Evolutionary conservation across 306 rosid genomes (phyloP).

Genomic region (Acacia confusa): DNA sequence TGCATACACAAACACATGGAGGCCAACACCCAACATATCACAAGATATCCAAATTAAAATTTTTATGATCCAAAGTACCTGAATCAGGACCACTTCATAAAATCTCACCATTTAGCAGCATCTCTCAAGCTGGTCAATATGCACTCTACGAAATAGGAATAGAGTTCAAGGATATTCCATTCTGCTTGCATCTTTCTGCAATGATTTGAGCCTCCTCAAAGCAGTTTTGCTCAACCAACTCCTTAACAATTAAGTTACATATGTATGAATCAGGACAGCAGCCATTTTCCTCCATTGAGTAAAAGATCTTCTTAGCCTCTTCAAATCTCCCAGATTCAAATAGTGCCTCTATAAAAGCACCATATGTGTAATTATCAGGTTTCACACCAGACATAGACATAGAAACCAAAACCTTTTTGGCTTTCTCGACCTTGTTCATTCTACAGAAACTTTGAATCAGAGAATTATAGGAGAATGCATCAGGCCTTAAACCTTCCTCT

Average conservation of each 20-base stretch:
- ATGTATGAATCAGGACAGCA: conserved; percentile 61
- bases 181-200: conserved; percentile 45
- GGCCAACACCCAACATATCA: background rate
- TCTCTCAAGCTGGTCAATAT: conserved; percentile 6
- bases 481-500: conserved; percentile 66
- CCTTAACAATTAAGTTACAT: conserved; percentile 53
- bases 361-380: conserved; percentile 66
- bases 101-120: conserved; percentile 14
- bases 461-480: conserved; percentile 63
- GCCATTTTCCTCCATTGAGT: conserved; percentile 63
- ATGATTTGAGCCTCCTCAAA: conserved; percentile 53
- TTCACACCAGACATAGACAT: conserved; percentile 60
- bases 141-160: conserved; percentile 30
- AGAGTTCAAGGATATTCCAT: conserved; percentile 41
- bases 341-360: conserved; percentile 63
- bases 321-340: conserved; percentile 56
- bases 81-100: conserved; percentile 22
- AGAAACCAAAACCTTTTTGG: conserved; percentile 51
- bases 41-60: conserved; percentile 3
- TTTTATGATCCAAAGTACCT: conserved; percentile 32
- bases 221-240: conserved; percentile 39
- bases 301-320: conserved; percentile 71
- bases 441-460: conserved; percentile 62
- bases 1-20: conserved; percentile 10
- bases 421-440: conserved; percentile 66